Evolutionary conservation across 2,329 filamentous ascomycete genomes (phyloP).

Genomic region (Rhynchosporium graminicola): DNA sequence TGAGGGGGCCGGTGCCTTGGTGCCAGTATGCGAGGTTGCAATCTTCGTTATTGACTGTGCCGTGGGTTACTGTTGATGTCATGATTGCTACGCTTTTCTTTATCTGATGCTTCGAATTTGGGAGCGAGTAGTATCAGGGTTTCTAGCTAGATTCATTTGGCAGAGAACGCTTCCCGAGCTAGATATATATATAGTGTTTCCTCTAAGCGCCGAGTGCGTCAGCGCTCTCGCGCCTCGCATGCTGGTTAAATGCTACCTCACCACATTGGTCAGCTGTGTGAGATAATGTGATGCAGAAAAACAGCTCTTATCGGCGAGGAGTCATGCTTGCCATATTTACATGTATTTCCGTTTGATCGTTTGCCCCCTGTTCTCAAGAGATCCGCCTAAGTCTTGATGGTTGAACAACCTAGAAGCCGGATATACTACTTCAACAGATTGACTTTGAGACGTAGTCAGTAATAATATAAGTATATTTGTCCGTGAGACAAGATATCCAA

Average conservation of each 20-base stretch:
- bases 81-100: background rate
- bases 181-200: background rate
- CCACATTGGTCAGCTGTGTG: background rate
- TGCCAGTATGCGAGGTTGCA: constrained; percentile 42
- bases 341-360: background rate
- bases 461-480: too few relatives aligned
- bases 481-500: too few relatives aligned
- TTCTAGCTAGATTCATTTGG: background rate
- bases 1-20: constrained; percentile 39
- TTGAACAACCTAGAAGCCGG: too few relatives aligned
- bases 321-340: background rate
- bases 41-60: constrained; percentile 37
- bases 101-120: background rate
- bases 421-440: too few relatives aligned
- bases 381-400: too few relatives aligned
- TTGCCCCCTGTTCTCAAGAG: too few relatives aligned
- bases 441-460: too few relatives aligned
- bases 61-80: background rate
- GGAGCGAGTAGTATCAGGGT: background rate
- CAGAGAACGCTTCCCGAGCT: background rate
- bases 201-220: background rate
- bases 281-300: background rate
- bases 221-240: background rate
- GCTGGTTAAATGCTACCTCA: background rate
- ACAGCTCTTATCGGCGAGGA: background rate